Evolutionary conservation across 2,329 filamentous ascomycete genomes (phyloP).

Genomic region (Aspergillus sp.): DNA sequence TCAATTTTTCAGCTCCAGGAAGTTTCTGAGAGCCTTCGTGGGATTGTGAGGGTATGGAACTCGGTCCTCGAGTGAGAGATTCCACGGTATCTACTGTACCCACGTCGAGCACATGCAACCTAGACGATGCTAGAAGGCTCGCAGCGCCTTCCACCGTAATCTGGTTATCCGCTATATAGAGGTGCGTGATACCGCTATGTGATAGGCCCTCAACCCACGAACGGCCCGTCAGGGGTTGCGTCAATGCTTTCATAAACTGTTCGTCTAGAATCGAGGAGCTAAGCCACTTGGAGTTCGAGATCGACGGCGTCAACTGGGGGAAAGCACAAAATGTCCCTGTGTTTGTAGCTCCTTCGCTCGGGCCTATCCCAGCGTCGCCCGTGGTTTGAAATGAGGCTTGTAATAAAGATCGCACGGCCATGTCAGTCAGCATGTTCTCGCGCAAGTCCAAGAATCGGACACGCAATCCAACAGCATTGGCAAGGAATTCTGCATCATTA

Average conservation of each 20-base stretch:
- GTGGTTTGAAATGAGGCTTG: conserved; percentile 49
- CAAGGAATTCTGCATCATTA: conserved; percentile 52
- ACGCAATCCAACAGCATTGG: conserved; percentile 50
- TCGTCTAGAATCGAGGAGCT: conserved; percentile 41
- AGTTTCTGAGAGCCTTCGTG: conserved; percentile 25
- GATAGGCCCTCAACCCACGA: conserved; percentile 57
- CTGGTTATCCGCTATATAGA: conserved; percentile 58
- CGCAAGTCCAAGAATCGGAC: conserved; percentile 58
- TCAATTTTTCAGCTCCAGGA: conserved; percentile 56
- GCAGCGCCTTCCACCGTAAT: conserved; percentile 58
- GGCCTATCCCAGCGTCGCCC: conserved; percentile 2
- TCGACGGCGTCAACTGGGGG: background rate
- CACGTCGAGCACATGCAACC: conserved; percentile 57
- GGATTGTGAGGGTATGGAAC: conserved; percentile 5
- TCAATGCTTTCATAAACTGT: conserved; percentile 51
- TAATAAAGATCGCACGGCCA: conserved; percentile 52
- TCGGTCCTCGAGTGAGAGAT: conserved; percentile 21
- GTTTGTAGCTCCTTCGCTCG: conserved; percentile 3
- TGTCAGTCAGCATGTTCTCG: conserved; percentile 58
- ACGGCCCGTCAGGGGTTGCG: conserved; percentile 50
- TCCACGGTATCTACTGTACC: conserved; percentile 47
- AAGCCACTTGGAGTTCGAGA: conserved; percentile 21
- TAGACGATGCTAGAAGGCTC: conserved; percentile 51
- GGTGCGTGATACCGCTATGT: conserved; percentile 58
- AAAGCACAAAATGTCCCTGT: background rate